These are phyloP conservation scores for Ascochyta koolunga DNA, from an alignment of 2,329 filamentous ascomycete genomes.

Conservation along the genomic window DNA sequence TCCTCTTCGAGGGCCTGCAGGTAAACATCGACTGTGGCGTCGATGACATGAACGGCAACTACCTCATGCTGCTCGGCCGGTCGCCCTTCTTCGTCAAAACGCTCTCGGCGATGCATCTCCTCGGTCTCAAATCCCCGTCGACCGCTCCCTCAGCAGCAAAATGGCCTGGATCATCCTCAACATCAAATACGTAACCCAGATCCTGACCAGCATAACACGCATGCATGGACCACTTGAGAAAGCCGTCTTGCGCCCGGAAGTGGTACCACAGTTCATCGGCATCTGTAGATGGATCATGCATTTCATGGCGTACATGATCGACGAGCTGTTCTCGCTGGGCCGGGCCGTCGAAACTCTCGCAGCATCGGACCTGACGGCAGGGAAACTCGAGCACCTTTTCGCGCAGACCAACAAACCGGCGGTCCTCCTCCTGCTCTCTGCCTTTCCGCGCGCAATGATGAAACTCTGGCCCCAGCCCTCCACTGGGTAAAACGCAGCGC, in stretches of 20 bases:
- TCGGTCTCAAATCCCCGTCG: slow-evolving; percentile 61
- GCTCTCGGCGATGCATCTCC: slow-evolving; percentile 77
- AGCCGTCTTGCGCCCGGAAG: slow-evolving; percentile 38
- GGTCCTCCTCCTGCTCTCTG: slow-evolving; percentile 40
- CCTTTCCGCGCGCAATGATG: slow-evolving; percentile 47
- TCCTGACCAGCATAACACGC: slow-evolving; percentile 62
- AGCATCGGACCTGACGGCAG: slow-evolving; percentile 47
- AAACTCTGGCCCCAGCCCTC: slow-evolving; percentile 44
- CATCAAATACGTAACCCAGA: slow-evolving; percentile 70
- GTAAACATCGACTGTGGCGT: slow-evolving; percentile 79
- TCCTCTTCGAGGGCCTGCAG: slow-evolving; percentile 60
- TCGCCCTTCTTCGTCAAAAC: slow-evolving; percentile 76
- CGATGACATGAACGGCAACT: slow-evolving; percentile 65
- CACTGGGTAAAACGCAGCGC: slow-evolving; percentile 40
- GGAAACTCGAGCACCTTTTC: slow-evolving; percentile 35
- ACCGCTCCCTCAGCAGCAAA: slow-evolving; percentile 71
- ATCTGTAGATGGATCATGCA: slow-evolving; percentile 81
- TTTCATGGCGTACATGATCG: slow-evolving; percentile 62
- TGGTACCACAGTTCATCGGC: slow-evolving; percentile 58
- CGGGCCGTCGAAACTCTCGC: slow-evolving; percentile 26
- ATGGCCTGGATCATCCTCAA: slow-evolving; percentile 77
- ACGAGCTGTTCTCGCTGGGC: slow-evolving; percentile 53
- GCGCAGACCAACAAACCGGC: slow-evolving; percentile 43
- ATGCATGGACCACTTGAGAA: slow-evolving; percentile 59
- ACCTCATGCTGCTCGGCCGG: slow-evolving; percentile 48